Base-by-base conservation (phyloP, 1,284 basidiomycete genomes). In the Cystobasidium sp. region DNA sequence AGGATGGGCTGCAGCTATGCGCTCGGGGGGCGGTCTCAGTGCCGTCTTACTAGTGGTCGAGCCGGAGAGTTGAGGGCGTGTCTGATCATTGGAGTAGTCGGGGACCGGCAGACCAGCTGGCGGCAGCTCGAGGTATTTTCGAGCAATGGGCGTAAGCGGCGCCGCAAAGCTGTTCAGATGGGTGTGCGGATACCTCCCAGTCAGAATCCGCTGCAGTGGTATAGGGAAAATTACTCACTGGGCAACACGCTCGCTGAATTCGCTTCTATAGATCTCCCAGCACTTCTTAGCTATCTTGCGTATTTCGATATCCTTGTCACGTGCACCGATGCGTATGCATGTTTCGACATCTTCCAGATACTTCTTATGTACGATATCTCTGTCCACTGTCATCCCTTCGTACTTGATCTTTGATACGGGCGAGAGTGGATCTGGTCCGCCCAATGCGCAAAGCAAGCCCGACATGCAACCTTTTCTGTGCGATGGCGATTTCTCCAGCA, bases 231-330 rank as follows among this genome's bases (percentile, higher is more conserved):
- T 43, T n/a, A 85, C 88, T 44, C 80, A 92, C 92, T 82, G 86
- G 12, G 88, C 86, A 0, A 92, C 85, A 63, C 91, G 85, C 31
- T 82, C 80, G 0, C 91, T 90, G 68, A 92, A 85, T 55, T 92
- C 81, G 7, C 87, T 82, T 76, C 88, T 88, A 81, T 93, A 94
- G 0, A 89, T 89, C 71, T 89, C 88, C 81, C 91, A 93, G 16
- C 92, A 84, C 78, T 88, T 86, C 80, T 88, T 87, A 73, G 88
- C 87, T 18, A 87, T 82, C 79, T 88, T 89, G 76, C 92, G 84
- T 22, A 92, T 87, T 74, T 91, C 91, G 14, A 88, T 87, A 79
- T 86, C 91, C n/a, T 90, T 86, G 82, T 94, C 92, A 22, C 86
- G 86, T 12, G 88, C 89, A 0, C 89, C 87, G 3, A 83, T 80